phyloP scores from a whole-genome alignment of 495 filamentous ascomycete genomes.

The Annulohypoxylon bovei region DNA sequence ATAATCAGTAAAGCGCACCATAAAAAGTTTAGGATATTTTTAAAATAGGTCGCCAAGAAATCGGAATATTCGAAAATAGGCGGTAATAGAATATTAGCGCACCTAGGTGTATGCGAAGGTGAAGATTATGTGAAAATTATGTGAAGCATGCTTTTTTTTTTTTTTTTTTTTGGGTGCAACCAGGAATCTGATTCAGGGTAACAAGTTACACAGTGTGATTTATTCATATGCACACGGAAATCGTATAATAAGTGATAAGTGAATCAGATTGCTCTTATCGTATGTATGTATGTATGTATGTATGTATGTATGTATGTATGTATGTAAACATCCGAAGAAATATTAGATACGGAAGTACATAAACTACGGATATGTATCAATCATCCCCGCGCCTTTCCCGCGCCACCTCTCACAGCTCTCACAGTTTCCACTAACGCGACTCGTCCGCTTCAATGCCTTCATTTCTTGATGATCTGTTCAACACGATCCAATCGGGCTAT shows the following conservation, averaged over 20 bases:
- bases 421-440: background rate
- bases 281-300: background rate
- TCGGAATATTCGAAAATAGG: no score
- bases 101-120: no score
- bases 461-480: constrained; percentile 15
- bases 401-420: background rate
- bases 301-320: background rate
- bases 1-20: no score
- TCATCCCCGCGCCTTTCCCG: background rate
- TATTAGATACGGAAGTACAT: background rate
- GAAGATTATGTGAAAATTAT: no score
- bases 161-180: no score
- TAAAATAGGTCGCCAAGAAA: no score
- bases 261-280: background rate
- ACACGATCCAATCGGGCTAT: constrained; percentile 17
- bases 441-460: background rate
- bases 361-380: background rate
- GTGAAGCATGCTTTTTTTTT: no score
- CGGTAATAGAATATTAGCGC: no score
- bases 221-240: background rate
- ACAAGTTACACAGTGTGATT: no score
- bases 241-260: background rate
- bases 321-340: background rate
- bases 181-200: no score
- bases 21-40: no score